Base-by-base conservation (phyloP, 2,329 filamentous ascomycete species). In the Calonectria pauciramosa region DNA sequence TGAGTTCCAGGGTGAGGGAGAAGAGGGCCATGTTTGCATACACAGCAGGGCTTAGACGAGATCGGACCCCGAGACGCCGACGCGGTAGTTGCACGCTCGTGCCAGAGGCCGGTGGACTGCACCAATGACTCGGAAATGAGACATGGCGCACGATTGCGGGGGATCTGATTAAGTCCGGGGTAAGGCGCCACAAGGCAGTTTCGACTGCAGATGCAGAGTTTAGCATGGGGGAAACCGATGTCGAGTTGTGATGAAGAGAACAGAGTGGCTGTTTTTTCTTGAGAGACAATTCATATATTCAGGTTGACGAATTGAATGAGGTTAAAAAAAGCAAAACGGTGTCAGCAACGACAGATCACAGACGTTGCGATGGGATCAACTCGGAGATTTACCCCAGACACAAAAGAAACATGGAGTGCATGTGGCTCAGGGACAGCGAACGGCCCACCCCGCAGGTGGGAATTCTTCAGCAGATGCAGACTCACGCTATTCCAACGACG, bases 101-200 rank as follows among this genome's bases (percentile, higher is more conserved):
- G 56, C 26, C 28, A 7, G 34, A 18, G 8, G 56, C 56, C 26
- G 16, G 38, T 41, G 34, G 16, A 26, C 8, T 23, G 36, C 23
- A 28, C 20, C 36, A 41, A 38, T 41, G 56, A 63, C 34, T 63
- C 36, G 56, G 56, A 63, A 63, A 63, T 63, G 56, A 63, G 56
- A 54, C 49, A 68, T 54, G 47, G 65, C 52, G 44, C 23, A 41
- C 5, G n/a, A 28, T 28, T 63, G 56, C 56, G 56, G 56, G 56
- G 36, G 36, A 41, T 63, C 7, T 38, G 56, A 41, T 63, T 36
- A 63, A 36, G 38, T 34, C 56, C 32, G 56, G 56, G 56, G 56
- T 28, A 63, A 38, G 18, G 56, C 56, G 36, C 23, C 16, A 26
- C 14, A 26, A 23, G 56, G 23, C 38, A 13, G 8, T 18, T 38